These are phyloP conservation scores for Schoenoplectus tabernaemontani DNA, from an alignment of 202 grass and related monocot species.

Conservation along the genomic window DNA sequence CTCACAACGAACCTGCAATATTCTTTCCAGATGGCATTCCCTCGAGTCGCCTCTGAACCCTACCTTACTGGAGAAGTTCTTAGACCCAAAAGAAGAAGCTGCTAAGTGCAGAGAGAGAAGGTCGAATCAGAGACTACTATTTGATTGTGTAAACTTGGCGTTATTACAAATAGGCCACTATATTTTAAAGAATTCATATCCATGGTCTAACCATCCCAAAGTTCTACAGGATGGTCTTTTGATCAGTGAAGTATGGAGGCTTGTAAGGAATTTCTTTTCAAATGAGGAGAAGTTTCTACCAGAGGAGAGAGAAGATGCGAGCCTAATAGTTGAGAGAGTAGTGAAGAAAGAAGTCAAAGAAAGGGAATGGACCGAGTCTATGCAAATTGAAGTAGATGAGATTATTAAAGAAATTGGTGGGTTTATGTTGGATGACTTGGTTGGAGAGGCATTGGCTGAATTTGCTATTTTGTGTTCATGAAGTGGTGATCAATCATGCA, in stretches of 20 bases:
- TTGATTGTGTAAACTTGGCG: slow-evolving; percentile 74
- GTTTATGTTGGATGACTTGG: slow-evolving; percentile 50
- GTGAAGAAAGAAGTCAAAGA: slow-evolving; percentile 57
- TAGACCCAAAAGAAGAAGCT: slow-evolving; percentile 55
- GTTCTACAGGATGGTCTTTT: slow-evolving; percentile 18
- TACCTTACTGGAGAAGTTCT: slow-evolving; percentile 42
- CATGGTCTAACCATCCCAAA: slow-evolving; percentile 33
- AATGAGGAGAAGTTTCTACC: slow-evolving; percentile 27
- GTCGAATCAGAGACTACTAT: slow-evolving; percentile 51
- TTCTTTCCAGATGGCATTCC: slow-evolving; percentile 52
- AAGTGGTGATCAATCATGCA: slow-evolving; percentile 3
- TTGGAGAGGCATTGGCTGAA: slow-evolving; percentile 53
- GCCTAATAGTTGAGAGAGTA: slow-evolving; percentile 37
- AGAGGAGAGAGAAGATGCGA: slow-evolving; percentile 31
- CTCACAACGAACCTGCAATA: slow-evolving; percentile 20
- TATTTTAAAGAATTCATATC: slow-evolving; percentile 34
- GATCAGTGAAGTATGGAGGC: slow-evolving; percentile 41
- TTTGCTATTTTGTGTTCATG: slow-evolving; percentile 31
- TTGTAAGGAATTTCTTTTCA: slow-evolving; percentile 55
- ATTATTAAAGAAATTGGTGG: slow-evolving; percentile 42
- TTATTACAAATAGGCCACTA: slow-evolving; percentile 52
- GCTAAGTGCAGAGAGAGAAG: slow-evolving; percentile 48
- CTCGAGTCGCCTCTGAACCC: slow-evolving; percentile 62
- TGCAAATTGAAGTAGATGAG: slow-evolving; percentile 39
- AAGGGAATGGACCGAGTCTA: slow-evolving; percentile 36